Percentiles rank a stretch among this genome's conserved stretches.
These are phyloP conservation scores for Agroathelia rolfsii DNA, from an alignment of 1,284 basidiomycete species.

Conservation along the genomic window DNA sequence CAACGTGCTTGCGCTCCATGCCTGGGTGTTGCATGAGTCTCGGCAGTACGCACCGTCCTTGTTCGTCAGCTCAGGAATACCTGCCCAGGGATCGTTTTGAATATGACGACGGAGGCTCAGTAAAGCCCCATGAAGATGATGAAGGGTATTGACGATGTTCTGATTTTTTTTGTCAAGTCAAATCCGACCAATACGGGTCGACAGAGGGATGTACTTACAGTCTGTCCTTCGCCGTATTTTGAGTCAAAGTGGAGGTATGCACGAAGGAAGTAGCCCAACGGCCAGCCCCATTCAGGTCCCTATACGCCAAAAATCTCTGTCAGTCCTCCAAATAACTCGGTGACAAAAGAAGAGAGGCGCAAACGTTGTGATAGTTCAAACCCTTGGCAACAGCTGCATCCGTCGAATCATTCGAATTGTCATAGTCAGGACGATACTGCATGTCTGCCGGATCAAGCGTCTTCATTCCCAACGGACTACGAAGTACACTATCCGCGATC, in stretches of 20 bases:
- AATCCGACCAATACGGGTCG: no score
- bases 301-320: conserved; percentile 19
- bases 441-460: conserved; percentile 80
- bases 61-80: conserved; percentile 87
- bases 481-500: conserved; percentile 69
- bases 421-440: conserved; percentile 84
- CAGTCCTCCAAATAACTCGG: conserved; percentile 1
- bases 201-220: no score
- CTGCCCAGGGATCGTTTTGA: conserved; percentile 76
- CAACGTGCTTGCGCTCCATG: conserved; percentile 85
- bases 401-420: conserved; percentile 84
- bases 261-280: conserved; percentile 88
- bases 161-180: no score
- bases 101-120: conserved; percentile 67
- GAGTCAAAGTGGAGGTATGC: conserved; percentile 86
- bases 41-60: conserved; percentile 69
- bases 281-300: conserved; percentile 92
- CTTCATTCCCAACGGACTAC: conserved; percentile 87
- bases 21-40: conserved; percentile 88
- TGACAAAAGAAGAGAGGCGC: conserved; percentile 17
- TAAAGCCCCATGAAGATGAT: conserved; percentile 69
- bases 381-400: conserved; percentile 83
- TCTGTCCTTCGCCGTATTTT: conserved; percentile 45
- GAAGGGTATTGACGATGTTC: no score
- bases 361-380: conserved; percentile 77